Evolutionary conservation across 2,329 filamentous ascomycete species (phyloP).

Genomic region (Ophiostoma triangulosporum): DNA sequence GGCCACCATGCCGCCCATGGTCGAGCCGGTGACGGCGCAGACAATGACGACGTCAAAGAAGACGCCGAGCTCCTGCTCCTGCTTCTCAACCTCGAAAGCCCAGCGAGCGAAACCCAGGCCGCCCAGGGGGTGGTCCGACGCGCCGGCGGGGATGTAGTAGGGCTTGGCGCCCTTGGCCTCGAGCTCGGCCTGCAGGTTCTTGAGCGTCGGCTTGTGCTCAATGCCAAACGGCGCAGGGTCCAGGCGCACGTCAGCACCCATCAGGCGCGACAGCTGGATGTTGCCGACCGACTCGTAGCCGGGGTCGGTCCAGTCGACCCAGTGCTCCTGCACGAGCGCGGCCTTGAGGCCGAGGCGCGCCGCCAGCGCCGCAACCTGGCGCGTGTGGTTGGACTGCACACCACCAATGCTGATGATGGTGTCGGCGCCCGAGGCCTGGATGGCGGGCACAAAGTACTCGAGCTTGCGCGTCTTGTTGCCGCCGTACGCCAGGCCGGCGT

Average conservation of each 20-base stretch:
- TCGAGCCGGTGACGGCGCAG: constrained; percentile 58
- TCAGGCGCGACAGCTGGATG: constrained; percentile 54
- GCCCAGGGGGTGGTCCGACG: constrained; percentile 56
- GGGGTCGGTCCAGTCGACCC: constrained; percentile 48
- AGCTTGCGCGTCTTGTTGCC: constrained; percentile 60
- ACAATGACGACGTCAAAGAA: constrained; percentile 58
- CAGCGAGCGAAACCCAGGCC: constrained; percentile 58
- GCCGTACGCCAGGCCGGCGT: constrained; percentile 52
- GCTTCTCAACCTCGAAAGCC: constrained; percentile 53
- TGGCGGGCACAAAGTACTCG: constrained; percentile 56
- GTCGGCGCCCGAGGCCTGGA: constrained; percentile 39
- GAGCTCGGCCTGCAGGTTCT: constrained; percentile 32
- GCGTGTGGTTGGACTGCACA: constrained; percentile 57
- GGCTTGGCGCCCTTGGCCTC: constrained; percentile 32
- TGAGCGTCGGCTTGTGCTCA: constrained; percentile 51
- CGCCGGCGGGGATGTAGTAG: constrained; percentile 60
- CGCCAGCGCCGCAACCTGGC: constrained; percentile 51
- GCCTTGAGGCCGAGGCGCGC: constrained; percentile 41
- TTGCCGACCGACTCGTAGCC: constrained; percentile 55
- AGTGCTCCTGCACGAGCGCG: constrained; percentile 51
- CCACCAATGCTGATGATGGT: constrained; percentile 55
- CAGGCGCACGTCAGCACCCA: constrained; percentile 50
- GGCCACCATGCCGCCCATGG: constrained; percentile 58
- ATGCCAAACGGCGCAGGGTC: constrained; percentile 51
- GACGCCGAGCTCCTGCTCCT: constrained; percentile 46